Percentiles rank a stretch among this genome's conserved stretches.
Evolutionary conservation across 176 grass and related monocot species (phyloP).

Genomic region (Elymus sibiricus): DNA sequence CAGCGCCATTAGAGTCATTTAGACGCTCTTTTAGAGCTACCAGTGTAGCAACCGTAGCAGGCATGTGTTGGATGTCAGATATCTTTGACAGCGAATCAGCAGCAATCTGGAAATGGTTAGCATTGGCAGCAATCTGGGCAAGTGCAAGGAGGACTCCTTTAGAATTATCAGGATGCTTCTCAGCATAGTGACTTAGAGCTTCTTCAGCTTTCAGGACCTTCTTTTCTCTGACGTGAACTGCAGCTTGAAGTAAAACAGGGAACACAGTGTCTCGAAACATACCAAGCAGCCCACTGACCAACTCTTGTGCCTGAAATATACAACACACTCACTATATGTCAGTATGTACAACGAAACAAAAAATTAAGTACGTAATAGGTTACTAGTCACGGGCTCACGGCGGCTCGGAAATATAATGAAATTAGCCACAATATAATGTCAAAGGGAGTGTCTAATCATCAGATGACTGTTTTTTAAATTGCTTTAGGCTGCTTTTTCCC

Average conservation of each 20-base stretch:
- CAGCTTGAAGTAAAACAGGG: slow-evolving; percentile 74
- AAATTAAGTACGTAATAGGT: background rate
- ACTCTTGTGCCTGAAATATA: slow-evolving; percentile 64
- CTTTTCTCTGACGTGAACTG: slow-evolving; percentile 77
- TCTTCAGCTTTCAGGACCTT: slow-evolving; percentile 80
- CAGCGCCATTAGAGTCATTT: slow-evolving; percentile 52
- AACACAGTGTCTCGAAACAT: slow-evolving; percentile 57
- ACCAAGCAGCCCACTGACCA: slow-evolving; percentile 52
- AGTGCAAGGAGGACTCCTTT: slow-evolving; percentile 61
- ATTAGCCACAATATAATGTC: background rate
- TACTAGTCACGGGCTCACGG: background rate
- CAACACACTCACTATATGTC: background rate
- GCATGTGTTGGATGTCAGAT: slow-evolving; percentile 81
- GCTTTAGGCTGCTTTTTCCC: no score
- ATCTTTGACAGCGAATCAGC: slow-evolving; percentile 67
- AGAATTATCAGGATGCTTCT: slow-evolving; percentile 68
- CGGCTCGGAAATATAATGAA: background rate
- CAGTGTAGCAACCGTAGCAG: slow-evolving; percentile 71
- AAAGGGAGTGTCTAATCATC: no score
- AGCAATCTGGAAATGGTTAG: slow-evolving; percentile 76
- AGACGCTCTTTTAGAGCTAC: slow-evolving; percentile 63
- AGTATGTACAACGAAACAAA: background rate
- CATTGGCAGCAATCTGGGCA: slow-evolving; percentile 65
- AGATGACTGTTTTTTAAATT: no score
- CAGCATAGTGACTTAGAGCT: slow-evolving; percentile 54